A percentile compares a stretch with the other conserved stretches of the same genome.
These are phyloP conservation scores for Bocquillonia castaneifolia DNA, from an alignment of 441 rosid genomes.

Conservation along the genomic window DNA sequence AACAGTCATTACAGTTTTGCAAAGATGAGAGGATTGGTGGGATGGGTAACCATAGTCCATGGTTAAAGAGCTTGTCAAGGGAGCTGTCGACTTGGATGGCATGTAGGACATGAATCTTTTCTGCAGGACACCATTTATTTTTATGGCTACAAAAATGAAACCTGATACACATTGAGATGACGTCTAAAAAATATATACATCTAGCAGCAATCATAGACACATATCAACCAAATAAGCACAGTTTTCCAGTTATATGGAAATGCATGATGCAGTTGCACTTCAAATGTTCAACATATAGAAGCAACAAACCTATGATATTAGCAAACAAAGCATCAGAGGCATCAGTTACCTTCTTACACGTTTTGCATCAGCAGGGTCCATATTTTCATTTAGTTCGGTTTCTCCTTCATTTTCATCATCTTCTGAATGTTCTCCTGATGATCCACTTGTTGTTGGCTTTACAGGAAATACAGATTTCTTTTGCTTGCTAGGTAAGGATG, in stretches of 20 bases:
- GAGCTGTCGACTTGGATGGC: too few species aligned
- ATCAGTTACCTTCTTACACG: conserved; percentile 69
- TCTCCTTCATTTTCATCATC: conserved; percentile 86
- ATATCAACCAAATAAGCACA: not conserved
- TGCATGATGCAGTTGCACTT: too few species aligned
- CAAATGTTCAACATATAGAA: conserved; percentile 9
- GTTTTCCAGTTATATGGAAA: not conserved
- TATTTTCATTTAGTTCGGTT: conserved; percentile 51
- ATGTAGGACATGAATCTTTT: too few species aligned
- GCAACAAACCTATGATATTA: not conserved
- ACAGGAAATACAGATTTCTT: conserved; percentile 34
- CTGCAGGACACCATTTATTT: not conserved
- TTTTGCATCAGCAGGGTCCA: conserved; percentile 57
- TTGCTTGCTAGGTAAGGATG: conserved; percentile 32
- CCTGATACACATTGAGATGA: not conserved
- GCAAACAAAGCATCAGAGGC: conserved; percentile 9
- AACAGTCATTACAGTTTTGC: too few species aligned
- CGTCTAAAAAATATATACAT: too few species aligned
- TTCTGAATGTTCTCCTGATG: conserved; percentile 77
- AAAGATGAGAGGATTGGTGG: too few species aligned
- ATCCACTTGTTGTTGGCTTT: conserved; percentile 70
- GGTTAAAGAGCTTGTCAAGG: too few species aligned
- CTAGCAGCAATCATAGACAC: too few species aligned
- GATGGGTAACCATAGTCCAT: too few species aligned
- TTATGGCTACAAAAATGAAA: not conserved